These are phyloP conservation scores for Penicillium coprophilum DNA, from an alignment of 495 filamentous ascomycete genomes.

Conservation along the genomic window DNA sequence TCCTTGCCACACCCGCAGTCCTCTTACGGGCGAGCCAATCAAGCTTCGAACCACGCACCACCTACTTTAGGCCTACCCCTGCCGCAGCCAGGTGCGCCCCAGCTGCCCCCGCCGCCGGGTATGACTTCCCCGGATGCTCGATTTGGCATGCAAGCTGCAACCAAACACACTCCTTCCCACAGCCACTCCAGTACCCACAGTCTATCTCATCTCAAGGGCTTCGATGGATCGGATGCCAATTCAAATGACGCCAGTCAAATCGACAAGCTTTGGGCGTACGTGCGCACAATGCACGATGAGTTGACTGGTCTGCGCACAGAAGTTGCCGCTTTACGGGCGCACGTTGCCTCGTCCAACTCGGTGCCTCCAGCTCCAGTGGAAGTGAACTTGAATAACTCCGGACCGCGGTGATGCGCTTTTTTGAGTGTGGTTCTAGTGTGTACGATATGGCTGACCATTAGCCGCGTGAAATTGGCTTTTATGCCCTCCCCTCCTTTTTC, in stretches of 20 bases:
- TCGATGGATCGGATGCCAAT: constrained; percentile 27
- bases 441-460: constrained; percentile 24
- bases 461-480: not conserved
- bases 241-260: constrained; percentile 29
- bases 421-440: constrained; percentile 21
- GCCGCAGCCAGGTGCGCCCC: constrained; percentile 44
- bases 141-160: constrained; percentile 38
- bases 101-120: constrained; percentile 54
- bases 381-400: constrained; percentile 26
- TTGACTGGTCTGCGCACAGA: constrained; percentile 39
- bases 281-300: constrained; percentile 47
- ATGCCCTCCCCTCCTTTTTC: constrained; percentile 4
- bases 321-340: constrained; percentile 40
- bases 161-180: constrained; percentile 38
- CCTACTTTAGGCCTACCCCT: constrained; percentile 37
- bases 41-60: constrained; percentile 30
- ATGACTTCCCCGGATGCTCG: constrained; percentile 49
- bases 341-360: constrained; percentile 39
- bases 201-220: constrained; percentile 27
- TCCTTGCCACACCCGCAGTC: constrained; percentile 61
- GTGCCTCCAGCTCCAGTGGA: constrained; percentile 24
- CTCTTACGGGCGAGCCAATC: constrained; percentile 56
- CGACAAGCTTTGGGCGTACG: constrained; percentile 49
- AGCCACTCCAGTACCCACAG: constrained; percentile 47
- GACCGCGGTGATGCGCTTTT: constrained; percentile 21